Evolutionary conservation across 176 grass and related monocot genomes (phyloP), one percentile per base, ranked within the genome.

Genomic region (Neostapfia colusana): DNA sequence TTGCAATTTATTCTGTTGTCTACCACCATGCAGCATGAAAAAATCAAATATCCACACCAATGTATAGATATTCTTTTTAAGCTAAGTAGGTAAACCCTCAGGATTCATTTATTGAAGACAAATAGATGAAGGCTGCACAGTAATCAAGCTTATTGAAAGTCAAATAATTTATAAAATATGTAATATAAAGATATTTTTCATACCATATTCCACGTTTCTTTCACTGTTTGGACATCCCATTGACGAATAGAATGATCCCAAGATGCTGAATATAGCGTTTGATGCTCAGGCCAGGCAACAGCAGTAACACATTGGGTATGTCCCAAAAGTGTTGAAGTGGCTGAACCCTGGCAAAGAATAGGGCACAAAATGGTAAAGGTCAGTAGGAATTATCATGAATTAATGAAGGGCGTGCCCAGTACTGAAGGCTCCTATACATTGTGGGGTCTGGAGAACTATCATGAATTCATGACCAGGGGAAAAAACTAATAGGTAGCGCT

Each of bases 231-330:
- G 66, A 83, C 81, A 89, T 99, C 96, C 92, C 96, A 99, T 68
- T 92, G 96, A 75, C 87, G 80, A 63, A 99, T 26, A 81, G 92
- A 99, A 88, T 95, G 96, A 86, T 99, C 92, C 96, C 96, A 99
- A 67, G 96, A 99, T 66, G 92, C 92, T 41, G 96, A 99, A 85
- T 85, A 93, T 77, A 99, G 75, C 24, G 76, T 88, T 80, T 79
- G 73, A 71, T 36, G 84, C 41, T 99, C 85, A 77, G 92, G 85
- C 91, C 89, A 99, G 39, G 78, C 34, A 81, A 99, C 83, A 57
- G 87, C 72, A 87, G 89, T 90, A 77, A 95, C 87, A 87, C 89
- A 90, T 65, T 99, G 96, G 42, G 89, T 86, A 80, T 95, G 96
- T 64, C 96, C 96, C 41, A 87, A 31, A 75, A 99, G 51, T 41